Base-by-base conservation (phyloP, 1,284 basidiomycete genomes). In the Grifola frondosa region DNA sequence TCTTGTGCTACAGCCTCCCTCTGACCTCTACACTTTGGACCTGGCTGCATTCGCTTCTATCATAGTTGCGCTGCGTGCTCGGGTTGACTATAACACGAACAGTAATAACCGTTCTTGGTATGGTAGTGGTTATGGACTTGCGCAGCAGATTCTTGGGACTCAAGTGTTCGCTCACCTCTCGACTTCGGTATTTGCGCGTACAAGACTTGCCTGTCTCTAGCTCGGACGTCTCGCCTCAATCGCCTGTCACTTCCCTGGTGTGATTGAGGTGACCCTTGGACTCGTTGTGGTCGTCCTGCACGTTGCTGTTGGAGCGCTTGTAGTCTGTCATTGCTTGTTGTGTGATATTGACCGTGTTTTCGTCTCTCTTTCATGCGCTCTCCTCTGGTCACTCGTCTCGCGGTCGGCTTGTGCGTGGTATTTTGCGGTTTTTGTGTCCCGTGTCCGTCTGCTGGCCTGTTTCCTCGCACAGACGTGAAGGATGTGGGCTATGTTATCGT, bases 401-500 rank as follows among this genome's bases (percentile, higher is more conserved):
- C 46, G 37, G 49, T 58, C 56, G 65, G 54, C 62, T 60, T 59
- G 57, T 64, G 62, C 66, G 56, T 69, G 60, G 55, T 63, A 49
- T 63, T 57, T 63, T 63, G 54, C 60, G 60, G 58, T 67, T 61
- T 63, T 60, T 57, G 56, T 64, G 58, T 51, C 59, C 50, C 56
- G 45, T 44, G 48, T 46, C 50, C 62, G 48, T 59, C 57, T 63
- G 45, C 52, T 60, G 43, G 54, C n/a, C n/a, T 60, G 49, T 60
- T 50, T 48, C 58, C 58, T 59, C 50, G 40, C 58, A 59, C 71
- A 94, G 91, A 94, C 74, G 91, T 94, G 67, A 95, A 95, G 84
- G 91, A 95, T 71, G 91, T 95, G 57, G 85, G 88, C 52, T 94
- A 91, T 69, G 91, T 91, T 51, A 87, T 91, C 57, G 91, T 93